Evolutionary conservation across 495 filamentous ascomycete genomes (phyloP), one percentile per base, ranked within the genome.

Genomic region (Penicillium turbatum): DNA sequence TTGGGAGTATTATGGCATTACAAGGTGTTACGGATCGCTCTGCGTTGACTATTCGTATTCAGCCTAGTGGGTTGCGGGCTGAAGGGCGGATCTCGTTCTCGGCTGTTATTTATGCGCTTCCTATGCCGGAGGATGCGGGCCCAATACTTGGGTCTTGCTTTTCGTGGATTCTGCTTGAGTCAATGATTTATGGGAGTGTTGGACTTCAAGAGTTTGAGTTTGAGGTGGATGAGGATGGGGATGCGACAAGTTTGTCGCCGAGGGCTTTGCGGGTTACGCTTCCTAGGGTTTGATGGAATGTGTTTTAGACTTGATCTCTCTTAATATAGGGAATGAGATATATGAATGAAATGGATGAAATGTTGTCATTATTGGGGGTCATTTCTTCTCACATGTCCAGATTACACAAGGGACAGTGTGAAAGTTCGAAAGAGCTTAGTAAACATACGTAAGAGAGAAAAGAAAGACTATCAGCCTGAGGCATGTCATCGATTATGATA

Each of bases 151-250:
- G 51, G 1, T 38, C 50, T 4, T 71, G 68, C 27, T 52, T 53
- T 24, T 59, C 60, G 2, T 73, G 68, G 70, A 45, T 51, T 9
- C 26, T 48, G 5, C 54, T 68, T 9, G 74, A 74, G 51, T 48
- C 50, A 0, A 26, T 53, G 5, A 50, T 64, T 6, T 76, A 73
- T 52, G 70, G 69, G 1, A 57, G 54, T 41, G 45, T 72, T 15
- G 67, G 64, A 2, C n/a, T 73, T 2, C 71, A 75, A 59, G 71
- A 78, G 13, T 73, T 75, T 59, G 62, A 72, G 7, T 68, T 78
- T 45, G 48, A 66, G 5, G 6, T 76, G 47, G 57, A 69, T 56
- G 41, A 60, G 5, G 36, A 56, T 30, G 68, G 69, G 2, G 12
- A 52, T 40, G 74, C 60, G 0, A 38, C 63, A 16, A 54, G 57